Conservation (phyloP, 1,139 yeast genomes). For the Yamadazyma conglobata region DNA sequence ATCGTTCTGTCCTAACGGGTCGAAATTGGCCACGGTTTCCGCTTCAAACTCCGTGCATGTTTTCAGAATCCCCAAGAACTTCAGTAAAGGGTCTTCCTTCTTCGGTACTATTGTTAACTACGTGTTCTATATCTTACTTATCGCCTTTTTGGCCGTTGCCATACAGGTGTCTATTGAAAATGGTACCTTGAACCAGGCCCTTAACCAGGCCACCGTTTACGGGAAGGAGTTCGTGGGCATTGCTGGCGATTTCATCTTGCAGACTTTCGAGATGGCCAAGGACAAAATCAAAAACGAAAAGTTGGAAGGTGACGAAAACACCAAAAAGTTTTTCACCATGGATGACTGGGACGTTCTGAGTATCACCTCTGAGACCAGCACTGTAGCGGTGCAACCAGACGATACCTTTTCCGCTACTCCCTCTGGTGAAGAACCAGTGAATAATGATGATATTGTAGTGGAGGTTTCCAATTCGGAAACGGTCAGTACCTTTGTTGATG, state of each 20-base stretch:
- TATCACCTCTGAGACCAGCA: background rate
- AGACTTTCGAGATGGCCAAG: constrained; percentile 34
- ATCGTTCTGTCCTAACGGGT: constrained; percentile 66
- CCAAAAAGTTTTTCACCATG: constrained; percentile 25
- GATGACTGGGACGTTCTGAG: constrained; percentile 22
- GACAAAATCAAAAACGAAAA: constrained; percentile 40
- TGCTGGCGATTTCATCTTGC: constrained; percentile 22
- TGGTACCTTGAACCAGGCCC: constrained; percentile 30
- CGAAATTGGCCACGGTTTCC: constrained; percentile 68
- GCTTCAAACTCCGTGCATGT: constrained; percentile 77
- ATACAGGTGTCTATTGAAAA: constrained; percentile 38
- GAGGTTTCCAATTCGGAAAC: constrained; percentile 16
- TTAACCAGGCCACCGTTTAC: constrained; percentile 16
- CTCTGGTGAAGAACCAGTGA: constrained; percentile 10
- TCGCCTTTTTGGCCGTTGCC: constrained; percentile 44
- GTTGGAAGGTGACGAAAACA: constrained; percentile 24
- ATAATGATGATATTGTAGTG: constrained; percentile 15
- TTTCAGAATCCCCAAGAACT: constrained; percentile 54
- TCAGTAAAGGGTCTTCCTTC: constrained; percentile 42
- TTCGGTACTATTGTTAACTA: constrained; percentile 39
- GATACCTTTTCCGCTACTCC: constrained; percentile 5
- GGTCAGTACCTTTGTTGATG: constrained; percentile 3
- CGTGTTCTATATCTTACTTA: constrained; percentile 41
- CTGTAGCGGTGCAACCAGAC: constrained; percentile 1
- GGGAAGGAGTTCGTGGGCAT: constrained; percentile 20